phyloP scores from a whole-genome alignment of 768 basidiomycete genomes.

The Suillus subluteus region DNA sequence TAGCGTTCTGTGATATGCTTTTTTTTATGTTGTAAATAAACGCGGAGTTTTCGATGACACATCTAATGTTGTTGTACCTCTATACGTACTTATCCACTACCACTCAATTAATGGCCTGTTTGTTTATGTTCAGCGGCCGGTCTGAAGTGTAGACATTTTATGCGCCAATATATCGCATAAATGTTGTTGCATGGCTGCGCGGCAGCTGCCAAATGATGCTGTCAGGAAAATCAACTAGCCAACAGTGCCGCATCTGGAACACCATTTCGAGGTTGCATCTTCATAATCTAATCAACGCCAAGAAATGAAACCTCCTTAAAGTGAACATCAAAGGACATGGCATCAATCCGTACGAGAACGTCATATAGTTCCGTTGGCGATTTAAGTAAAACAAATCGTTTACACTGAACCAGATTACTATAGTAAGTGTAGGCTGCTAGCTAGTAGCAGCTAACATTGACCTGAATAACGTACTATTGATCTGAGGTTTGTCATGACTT shows the following conservation, averaged over 20 bases:
- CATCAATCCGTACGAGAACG: background rate
- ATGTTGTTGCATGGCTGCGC: background rate
- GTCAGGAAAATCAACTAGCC: background rate
- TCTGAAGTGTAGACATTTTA: background rate
- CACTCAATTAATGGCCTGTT: background rate
- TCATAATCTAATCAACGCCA: background rate
- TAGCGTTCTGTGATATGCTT: slow-evolving; percentile 9
- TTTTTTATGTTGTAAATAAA: slow-evolving; percentile 29
- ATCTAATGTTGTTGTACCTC: slow-evolving; percentile 20
- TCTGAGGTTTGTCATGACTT: background rate
- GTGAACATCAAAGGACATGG: background rate
- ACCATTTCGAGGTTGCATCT: slow-evolving; percentile 1
- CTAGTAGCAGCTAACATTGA: background rate
- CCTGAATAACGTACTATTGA: background rate
- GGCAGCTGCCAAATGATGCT: background rate
- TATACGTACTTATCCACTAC: slow-evolving; percentile 3
- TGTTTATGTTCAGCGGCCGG: background rate
- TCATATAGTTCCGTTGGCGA: background rate
- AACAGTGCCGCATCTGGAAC: background rate
- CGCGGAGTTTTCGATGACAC: slow-evolving; percentile 19
- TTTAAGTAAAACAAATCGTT: background rate
- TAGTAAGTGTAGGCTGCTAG: background rate
- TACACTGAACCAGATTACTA: background rate
- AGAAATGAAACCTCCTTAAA: background rate
- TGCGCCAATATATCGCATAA: slow-evolving; percentile 5